Conservation (phyloP, 352 stramenopile species). For the Elongisporangium prolatum region DNA sequence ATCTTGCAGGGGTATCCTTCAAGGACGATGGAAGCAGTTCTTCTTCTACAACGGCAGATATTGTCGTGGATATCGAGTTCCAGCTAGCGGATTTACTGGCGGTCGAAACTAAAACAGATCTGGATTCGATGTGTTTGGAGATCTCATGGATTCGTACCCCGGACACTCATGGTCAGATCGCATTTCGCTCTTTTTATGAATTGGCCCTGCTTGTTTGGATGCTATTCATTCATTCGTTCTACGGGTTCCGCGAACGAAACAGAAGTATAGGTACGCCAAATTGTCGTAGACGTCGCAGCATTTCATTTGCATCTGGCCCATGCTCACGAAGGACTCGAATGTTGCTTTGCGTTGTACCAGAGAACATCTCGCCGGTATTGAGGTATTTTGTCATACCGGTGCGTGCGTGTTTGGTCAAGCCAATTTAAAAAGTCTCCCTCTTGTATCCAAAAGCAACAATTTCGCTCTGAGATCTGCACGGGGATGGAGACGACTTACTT, state of each 20-base stretch:
- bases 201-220: too few relatives aligned
- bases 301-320: too few relatives aligned
- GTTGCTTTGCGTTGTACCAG: slow-evolving; percentile 7
- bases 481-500: slow-evolving; percentile 13
- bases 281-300: too few relatives aligned
- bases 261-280: too few relatives aligned
- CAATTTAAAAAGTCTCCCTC: slow-evolving; percentile 46
- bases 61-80: slow-evolving; percentile 3
- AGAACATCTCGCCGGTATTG: slow-evolving; percentile 6
- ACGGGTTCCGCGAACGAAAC: slow-evolving; percentile 4
- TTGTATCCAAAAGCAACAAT: slow-evolving; percentile 51
- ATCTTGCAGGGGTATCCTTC: too few relatives aligned
- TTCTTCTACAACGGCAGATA: too few relatives aligned
- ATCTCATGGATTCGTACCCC: too few relatives aligned
- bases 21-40: too few relatives aligned
- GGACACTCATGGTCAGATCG: too few relatives aligned
- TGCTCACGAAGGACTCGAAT: slow-evolving; percentile 3
- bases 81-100: slow-evolving; percentile 5
- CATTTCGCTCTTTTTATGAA: too few relatives aligned
- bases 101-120: not conserved
- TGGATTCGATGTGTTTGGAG: too few relatives aligned
- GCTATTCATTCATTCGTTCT: too few relatives aligned
- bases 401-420: slow-evolving; percentile 75
- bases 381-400: slow-evolving; percentile 28
- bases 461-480: slow-evolving; percentile 63